A percentile compares a stretch with the other conserved stretches of the same genome.
phyloP scores from a whole-genome alignment of 2,329 filamentous ascomycete genomes.

The Cercospora sp. region DNA sequence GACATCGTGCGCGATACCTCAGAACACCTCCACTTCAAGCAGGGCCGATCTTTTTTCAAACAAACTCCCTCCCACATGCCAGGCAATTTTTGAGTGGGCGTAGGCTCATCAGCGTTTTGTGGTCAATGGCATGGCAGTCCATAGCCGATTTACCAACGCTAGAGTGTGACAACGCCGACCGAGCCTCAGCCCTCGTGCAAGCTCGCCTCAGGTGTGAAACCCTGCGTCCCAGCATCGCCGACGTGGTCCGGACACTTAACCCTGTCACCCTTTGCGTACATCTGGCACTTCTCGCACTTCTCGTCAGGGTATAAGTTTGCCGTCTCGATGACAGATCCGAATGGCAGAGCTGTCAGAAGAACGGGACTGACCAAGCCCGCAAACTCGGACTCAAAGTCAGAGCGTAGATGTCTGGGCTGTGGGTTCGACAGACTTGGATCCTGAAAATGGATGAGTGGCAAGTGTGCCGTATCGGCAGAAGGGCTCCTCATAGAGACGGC shows the following conservation, averaged over 20 bases:
- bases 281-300: not conserved
- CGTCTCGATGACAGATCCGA: slow-evolving; percentile 16
- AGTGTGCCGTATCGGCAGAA: slow-evolving; percentile 10
- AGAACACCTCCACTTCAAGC: not conserved
- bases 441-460: not conserved
- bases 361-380: slow-evolving; percentile 14
- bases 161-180: not conserved
- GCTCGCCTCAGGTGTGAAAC: slow-evolving; percentile 1
- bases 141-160: not conserved
- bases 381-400: not conserved
- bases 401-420: slow-evolving; percentile 6
- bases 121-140: no score
- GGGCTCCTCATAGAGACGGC: not conserved
- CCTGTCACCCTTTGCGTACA: not conserved
- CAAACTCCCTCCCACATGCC: not conserved
- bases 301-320: slow-evolving; percentile 13
- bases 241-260: not conserved
- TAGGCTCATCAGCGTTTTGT: not conserved
- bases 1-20: not conserved
- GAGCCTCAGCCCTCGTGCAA: not conserved
- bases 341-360: slow-evolving; percentile 16
- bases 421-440: slow-evolving; percentile 1
- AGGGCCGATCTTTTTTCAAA: not conserved
- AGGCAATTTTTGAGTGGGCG: not conserved
- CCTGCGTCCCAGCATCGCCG: slow-evolving; percentile 7